These are phyloP conservation scores for Vitis rotundifolia DNA, from an alignment of 164 flowering plant genomes.

Conservation along the genomic window DNA sequence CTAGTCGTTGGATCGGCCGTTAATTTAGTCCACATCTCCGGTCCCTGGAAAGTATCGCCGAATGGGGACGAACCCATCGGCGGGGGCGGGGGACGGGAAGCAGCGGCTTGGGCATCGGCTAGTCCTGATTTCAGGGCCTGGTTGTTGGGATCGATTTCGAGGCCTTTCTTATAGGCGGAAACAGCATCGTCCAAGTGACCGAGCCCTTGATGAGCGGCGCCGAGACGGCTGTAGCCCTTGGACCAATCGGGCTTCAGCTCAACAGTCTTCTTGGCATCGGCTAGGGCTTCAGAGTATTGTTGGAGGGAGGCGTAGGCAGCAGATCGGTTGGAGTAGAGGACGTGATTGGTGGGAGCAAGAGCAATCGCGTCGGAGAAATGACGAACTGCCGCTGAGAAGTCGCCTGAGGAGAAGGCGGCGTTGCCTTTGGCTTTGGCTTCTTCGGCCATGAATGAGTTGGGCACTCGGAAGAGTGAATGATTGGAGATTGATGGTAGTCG, in stretches of 20 bases:
- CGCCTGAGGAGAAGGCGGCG: slow-evolving; percentile 87
- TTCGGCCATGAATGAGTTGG: slow-evolving; percentile 56
- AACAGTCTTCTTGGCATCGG: slow-evolving; percentile 85
- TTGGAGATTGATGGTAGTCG: too few relatives aligned
- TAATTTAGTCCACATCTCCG: slow-evolving; percentile 90
- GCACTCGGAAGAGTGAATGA: background rate
- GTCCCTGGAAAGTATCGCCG: slow-evolving; percentile 75
- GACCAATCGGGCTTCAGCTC: slow-evolving; percentile 87
- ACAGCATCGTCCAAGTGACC: slow-evolving; percentile 54
- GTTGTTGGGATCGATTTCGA: slow-evolving; percentile 80
- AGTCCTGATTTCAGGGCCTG: slow-evolving; percentile 79
- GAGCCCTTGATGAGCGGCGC: slow-evolving; percentile 79
- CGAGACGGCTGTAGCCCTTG: slow-evolving; percentile 90
- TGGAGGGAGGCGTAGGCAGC: slow-evolving; percentile 88
- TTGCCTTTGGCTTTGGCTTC: slow-evolving; percentile 98
- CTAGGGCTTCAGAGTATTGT: slow-evolving; percentile 62
- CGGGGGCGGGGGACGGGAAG: slow-evolving; percentile 31
- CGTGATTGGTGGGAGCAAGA: slow-evolving; percentile 82
- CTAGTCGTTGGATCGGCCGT: slow-evolving; percentile 81
- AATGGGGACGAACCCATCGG: slow-evolving; percentile 43
- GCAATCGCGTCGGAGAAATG: slow-evolving; percentile 84
- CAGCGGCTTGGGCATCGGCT: slow-evolving; percentile 67
- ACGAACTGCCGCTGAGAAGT: slow-evolving; percentile 56
- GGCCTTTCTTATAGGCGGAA: slow-evolving; percentile 71
- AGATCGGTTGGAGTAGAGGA: slow-evolving; percentile 96